Evolutionary conservation across 2,329 filamentous ascomycete genomes (phyloP).

Genomic region (Verticillium isaacii): DNA sequence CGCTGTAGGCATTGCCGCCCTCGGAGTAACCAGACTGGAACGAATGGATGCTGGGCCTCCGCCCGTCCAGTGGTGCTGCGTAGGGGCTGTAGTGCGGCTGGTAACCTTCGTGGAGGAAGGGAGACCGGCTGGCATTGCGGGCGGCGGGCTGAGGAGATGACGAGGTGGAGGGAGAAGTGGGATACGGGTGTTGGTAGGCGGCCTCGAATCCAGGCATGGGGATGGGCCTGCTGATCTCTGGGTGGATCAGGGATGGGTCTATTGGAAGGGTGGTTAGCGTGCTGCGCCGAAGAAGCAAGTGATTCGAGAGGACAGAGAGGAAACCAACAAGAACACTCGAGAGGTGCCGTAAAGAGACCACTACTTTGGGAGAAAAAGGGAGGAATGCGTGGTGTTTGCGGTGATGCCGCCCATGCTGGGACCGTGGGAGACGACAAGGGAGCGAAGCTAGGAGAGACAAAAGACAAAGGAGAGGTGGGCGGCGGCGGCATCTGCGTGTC

Average conservation of each 20-base stretch:
- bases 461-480: constrained; percentile 20
- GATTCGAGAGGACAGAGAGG: constrained; percentile 26
- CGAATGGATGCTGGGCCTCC: constrained; percentile 63
- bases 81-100: constrained; percentile 56
- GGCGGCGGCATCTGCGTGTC: constrained; percentile 7
- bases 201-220: constrained; percentile 46
- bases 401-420: constrained; percentile 22
- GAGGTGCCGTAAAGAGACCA: constrained; percentile 47
- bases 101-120: constrained; percentile 53
- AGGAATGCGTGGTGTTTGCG: constrained; percentile 25
- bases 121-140: constrained; percentile 59
- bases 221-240: constrained; percentile 45
- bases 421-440: constrained; percentile 25
- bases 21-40: constrained; percentile 53
- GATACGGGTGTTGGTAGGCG: constrained; percentile 45
- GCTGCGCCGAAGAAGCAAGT: constrained; percentile 5
- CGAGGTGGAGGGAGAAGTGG: constrained; percentile 61
- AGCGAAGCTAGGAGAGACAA: constrained; percentile 25
- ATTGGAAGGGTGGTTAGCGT: constrained; percentile 30
- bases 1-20: constrained; percentile 55
- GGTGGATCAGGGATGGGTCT: constrained; percentile 55
- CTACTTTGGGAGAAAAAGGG: constrained; percentile 49
- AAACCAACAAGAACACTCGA: constrained; percentile 49
- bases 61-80: constrained; percentile 39
- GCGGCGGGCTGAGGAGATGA: constrained; percentile 44